Evolutionary conservation across 768 basidiomycete genomes (phyloP).

Genomic region (Coprinopsis sp.): DNA sequence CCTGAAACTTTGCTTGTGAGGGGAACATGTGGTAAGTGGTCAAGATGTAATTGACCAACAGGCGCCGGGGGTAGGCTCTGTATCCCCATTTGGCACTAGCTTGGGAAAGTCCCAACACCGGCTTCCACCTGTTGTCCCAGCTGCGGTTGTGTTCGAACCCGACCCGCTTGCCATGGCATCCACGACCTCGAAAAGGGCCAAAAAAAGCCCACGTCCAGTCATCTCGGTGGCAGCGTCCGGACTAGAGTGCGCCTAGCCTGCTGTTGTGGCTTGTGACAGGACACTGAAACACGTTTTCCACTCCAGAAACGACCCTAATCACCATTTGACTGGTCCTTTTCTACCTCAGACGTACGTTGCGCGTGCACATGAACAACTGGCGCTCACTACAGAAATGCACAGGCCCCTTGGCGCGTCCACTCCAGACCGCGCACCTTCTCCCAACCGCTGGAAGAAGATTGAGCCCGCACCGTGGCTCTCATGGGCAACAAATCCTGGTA

Average conservation of each 20-base stretch:
- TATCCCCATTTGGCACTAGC: no score
- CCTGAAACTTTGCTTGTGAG: slow-evolving; percentile 50
- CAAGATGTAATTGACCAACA: no score
- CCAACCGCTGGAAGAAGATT: slow-evolving; percentile 16
- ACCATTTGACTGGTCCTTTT: slow-evolving; percentile 62
- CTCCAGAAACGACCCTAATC: slow-evolving; percentile 46
- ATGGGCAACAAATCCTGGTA: slow-evolving; percentile 77
- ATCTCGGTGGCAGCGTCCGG: slow-evolving; percentile 18
- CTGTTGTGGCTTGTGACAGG: not conserved
- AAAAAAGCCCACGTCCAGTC: slow-evolving; percentile 3
- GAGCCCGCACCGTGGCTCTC: slow-evolving; percentile 36
- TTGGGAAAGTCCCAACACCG: no score
- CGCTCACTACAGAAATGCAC: not conserved
- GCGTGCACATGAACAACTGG: not conserved
- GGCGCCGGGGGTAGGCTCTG: no score
- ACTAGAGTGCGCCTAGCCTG: not conserved
- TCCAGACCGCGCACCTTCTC: slow-evolving; percentile 33
- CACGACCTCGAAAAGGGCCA: no score
- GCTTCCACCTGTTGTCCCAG: no score
- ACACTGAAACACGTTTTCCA: not conserved
- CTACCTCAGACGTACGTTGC: slow-evolving; percentile 55
- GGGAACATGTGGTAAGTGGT: slow-evolving; percentile 52
- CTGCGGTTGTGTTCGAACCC: no score
- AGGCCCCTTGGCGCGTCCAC: slow-evolving; percentile 38
- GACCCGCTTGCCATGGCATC: no score